phyloP scores from a whole-genome alignment of 169 alveolate genomes.

The Theileria equi region DNA sequence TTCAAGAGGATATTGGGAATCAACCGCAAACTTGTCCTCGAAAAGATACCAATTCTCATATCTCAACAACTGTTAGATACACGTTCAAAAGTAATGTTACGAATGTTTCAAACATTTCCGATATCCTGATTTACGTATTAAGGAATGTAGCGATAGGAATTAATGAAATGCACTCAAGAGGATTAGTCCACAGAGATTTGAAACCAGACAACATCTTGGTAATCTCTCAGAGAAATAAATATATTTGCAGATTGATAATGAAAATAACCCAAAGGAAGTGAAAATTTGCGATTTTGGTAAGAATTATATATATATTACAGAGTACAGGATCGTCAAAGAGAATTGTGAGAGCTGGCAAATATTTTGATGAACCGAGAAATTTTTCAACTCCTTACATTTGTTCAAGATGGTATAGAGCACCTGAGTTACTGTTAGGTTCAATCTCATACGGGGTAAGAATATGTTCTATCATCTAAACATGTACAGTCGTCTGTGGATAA shows the following conservation, averaged over 20 bases:
- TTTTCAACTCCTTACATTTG: conserved; percentile 74
- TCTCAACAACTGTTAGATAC: too few relatives aligned
- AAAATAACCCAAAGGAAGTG: conserved; percentile 39
- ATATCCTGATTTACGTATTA: not conserved
- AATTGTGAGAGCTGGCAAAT: conserved; percentile 31
- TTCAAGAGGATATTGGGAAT: too few relatives aligned
- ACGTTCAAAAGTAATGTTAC: too few relatives aligned
- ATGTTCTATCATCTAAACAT: not conserved
- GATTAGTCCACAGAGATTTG: conserved; percentile 71
- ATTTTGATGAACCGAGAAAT: conserved; percentile 43
- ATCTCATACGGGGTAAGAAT: conserved; percentile 61
- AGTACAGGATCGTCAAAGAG: conserved; percentile 20
- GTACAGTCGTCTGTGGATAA: conserved; percentile 38
- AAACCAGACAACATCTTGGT: conserved; percentile 76
- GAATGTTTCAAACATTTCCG: too few relatives aligned
- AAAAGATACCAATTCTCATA: too few relatives aligned
- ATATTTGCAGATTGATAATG: conserved; percentile 61
- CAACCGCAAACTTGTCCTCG: too few relatives aligned
- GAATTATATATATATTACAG: not conserved
- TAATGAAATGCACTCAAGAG: conserved; percentile 61
- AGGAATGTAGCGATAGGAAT: conserved; percentile 69
- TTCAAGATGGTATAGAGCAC: conserved; percentile 77
- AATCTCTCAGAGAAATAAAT: not conserved
- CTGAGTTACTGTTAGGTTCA: conserved; percentile 70
- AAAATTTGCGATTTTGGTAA: conserved; percentile 74